Percentiles rank a stretch among this genome's conserved stretches.
These are phyloP conservation scores for Volvox reticuliferus DNA, from an alignment of 139 green algal genomes.

Conservation along the genomic window DNA sequence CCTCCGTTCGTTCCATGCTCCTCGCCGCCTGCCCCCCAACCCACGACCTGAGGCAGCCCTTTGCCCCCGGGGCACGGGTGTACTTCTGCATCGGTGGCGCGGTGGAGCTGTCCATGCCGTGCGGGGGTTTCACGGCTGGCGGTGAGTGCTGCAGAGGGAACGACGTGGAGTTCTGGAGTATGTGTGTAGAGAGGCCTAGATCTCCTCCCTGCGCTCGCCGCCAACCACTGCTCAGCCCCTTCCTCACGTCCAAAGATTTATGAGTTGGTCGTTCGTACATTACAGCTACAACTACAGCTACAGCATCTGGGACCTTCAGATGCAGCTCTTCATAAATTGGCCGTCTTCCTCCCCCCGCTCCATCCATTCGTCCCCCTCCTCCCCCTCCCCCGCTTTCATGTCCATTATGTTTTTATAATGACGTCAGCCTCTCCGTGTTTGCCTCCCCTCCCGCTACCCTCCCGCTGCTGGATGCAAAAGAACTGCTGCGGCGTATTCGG, in stretches of 20 bases:
- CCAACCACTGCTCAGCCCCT: no score
- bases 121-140: background rate
- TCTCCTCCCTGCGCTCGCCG: no score
- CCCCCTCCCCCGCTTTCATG: background rate
- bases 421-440: no score
- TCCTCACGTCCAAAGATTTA: no score
- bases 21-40: background rate
- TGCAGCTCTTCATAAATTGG: background rate
- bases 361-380: no score
- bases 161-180: no score
- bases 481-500: slow-evolving; percentile 24
- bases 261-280: no score
- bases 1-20: background rate
- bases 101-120: slow-evolving; percentile 7
- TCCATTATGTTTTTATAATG: no score
- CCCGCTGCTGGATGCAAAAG: background rate
- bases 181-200: no score
- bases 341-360: background rate
- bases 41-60: slow-evolving; percentile 7
- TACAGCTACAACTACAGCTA: no score
- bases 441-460: background rate
- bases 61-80: background rate
- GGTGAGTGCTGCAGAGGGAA: background rate
- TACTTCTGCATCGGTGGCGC: background rate
- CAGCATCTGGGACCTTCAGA: no score